A percentile compares a stretch with the other conserved stretches of the same genome.
phyloP scores from a whole-genome alignment of 1,139 yeast species.

The Casaregolazyma lundiana region DNA sequence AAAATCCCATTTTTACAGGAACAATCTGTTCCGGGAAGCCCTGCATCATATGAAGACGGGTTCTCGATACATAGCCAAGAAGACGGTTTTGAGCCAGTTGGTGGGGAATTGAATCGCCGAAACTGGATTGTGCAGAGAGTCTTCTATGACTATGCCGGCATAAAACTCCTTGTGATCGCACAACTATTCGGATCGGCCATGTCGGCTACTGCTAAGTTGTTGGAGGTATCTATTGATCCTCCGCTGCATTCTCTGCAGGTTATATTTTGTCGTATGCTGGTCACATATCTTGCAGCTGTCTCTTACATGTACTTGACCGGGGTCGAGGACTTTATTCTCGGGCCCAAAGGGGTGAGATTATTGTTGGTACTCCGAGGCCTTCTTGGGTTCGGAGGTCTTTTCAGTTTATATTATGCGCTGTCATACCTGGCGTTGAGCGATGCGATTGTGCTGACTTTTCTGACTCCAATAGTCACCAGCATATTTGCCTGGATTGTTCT shows the following conservation, averaged over 20 bases:
- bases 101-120: background rate
- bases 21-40: background rate
- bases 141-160: constrained; percentile 21
- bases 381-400: constrained; percentile 75
- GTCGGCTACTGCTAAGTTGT: constrained; percentile 68
- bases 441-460: constrained; percentile 73
- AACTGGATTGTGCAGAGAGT: background rate
- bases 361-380: constrained; percentile 61
- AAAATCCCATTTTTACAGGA: background rate
- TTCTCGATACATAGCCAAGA: constrained; percentile 3
- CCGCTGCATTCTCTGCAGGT: constrained; percentile 77
- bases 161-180: constrained; percentile 24
- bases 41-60: background rate
- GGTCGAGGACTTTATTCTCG: constrained; percentile 63
- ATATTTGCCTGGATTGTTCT: constrained; percentile 65
- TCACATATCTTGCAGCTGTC: constrained; percentile 59
- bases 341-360: constrained; percentile 56
- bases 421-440: constrained; percentile 71
- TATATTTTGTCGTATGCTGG: constrained; percentile 66
- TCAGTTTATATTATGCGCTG: constrained; percentile 69
- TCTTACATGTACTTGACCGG: constrained; percentile 45
- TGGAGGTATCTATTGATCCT: constrained; percentile 57
- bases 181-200: constrained; percentile 72
- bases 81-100: background rate
- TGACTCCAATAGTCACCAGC: constrained; percentile 75